phyloP scores from a whole-genome alignment of 306 rosid genomes.

The Lupinus albus region DNA sequence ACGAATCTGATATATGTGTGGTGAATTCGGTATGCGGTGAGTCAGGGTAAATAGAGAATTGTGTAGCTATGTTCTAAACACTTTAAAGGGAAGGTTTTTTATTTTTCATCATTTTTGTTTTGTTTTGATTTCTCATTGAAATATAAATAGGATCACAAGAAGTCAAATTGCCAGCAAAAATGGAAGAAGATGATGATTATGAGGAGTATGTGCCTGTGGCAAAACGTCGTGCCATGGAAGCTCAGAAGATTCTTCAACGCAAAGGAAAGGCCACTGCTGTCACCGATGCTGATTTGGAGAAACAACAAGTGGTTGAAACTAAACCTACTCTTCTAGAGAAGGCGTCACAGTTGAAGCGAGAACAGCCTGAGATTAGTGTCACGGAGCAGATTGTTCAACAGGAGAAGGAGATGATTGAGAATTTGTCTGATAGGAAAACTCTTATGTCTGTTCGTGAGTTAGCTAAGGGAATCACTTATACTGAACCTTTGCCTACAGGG shows the following conservation, averaged over 20 bases:
- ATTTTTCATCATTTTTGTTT: not conserved
- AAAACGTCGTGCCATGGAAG: slow-evolving; percentile 85
- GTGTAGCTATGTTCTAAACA: too few species aligned
- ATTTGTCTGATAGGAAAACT: slow-evolving; percentile 78
- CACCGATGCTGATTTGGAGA: slow-evolving; percentile 73
- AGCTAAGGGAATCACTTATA: slow-evolving; percentile 87
- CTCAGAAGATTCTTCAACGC: slow-evolving; percentile 80
- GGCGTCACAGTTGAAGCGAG: slow-evolving; percentile 83
- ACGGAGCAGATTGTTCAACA: slow-evolving; percentile 81
- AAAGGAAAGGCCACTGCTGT: slow-evolving; percentile 59
- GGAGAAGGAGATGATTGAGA: slow-evolving; percentile 92
- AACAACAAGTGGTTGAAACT: slow-evolving; percentile 56
- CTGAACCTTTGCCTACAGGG: slow-evolving; percentile 79
- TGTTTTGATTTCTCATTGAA: not conserved
- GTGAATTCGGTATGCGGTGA: too few species aligned
- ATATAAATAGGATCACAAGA: not conserved
- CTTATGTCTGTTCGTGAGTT: slow-evolving; percentile 89
- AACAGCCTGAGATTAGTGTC: slow-evolving; percentile 79
- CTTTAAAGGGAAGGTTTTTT: not conserved
- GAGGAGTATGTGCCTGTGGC: slow-evolving; percentile 87
- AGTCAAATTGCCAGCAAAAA: slow-evolving; percentile 18
- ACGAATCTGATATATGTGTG: too few species aligned
- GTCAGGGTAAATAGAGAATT: too few species aligned
- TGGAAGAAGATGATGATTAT: slow-evolving; percentile 81
- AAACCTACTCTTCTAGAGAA: slow-evolving; percentile 82